Base-by-base conservation (phyloP, 495 filamentous ascomycete species). In the Parathielavia appendiculata region DNA sequence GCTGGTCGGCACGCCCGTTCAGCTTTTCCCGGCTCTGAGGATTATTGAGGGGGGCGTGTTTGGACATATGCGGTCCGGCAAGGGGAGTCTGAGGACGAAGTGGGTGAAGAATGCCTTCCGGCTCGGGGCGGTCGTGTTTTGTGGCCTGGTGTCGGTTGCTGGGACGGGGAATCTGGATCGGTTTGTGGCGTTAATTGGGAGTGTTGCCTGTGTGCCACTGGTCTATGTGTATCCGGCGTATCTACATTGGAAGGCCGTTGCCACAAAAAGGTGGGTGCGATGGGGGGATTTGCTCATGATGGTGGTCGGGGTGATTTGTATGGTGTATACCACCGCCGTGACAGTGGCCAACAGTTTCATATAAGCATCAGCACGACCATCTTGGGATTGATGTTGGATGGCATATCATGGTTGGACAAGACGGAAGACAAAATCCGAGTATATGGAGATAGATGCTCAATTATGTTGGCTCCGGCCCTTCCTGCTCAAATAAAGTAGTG, bases 171-270 rank as follows among this genome's bases (percentile, higher is more conserved):
- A 86, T 64, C 66, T 87, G 43, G 84, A 87, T 65, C 79, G 78
- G 47, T 87, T 87, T 57, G 84, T 87, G 0, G 81, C 83, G 0
- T 66, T 87, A 26, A 86, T 85, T 59, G 84, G 84, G 0, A 77
- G 73, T 19, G 79, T 83, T 56, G 84, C 84, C 4, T 87, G 84
- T 51, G 79, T 98, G 57, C 93, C 93, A 12, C 74, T 98, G 49
- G 92, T 97, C 47, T 97, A 96, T 69, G 91, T 98, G 39, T 98
- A 98, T 71, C 95, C 93, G 55, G 75, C 83, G 5, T 82, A 71
- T 51, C 63, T 86, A 56, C 85, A 88, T 64, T 83, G 74, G 58
- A 80, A 76, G 56, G 83, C 80, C 1, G 71, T 85, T 17, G 85
- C 85, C 12, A 69, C 70, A 19, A 75, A 72, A 4, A 66, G 62